Base-by-base conservation (phyloP, 306 rosid genomes). In the Quercus parvula region DNA sequence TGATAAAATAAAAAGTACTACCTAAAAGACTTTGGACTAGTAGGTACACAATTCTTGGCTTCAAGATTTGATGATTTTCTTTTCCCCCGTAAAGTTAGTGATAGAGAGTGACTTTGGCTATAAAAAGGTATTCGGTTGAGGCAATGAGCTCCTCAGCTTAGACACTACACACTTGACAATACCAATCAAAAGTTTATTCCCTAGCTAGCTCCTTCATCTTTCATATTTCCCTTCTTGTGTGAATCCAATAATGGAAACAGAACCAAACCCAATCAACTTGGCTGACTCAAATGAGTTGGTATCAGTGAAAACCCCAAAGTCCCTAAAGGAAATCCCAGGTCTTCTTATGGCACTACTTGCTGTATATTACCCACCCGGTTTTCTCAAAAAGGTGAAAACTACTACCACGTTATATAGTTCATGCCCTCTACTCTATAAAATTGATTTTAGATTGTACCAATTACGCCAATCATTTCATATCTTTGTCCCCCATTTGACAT, bases 331-430 rank as follows among this genome's bases (percentile, higher is more conserved):
- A 22, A 62, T 27, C 54, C 55, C 28, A 28, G 13, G 12, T 28
- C 75, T 59, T 75, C 27, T 77, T 58, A 63, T 73, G 31, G 59
- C 78, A 68, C 74, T 62, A 71, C 3, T 83, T 22, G 77, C 75
- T 52, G 63, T 54, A 56, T 69, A 54, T 68, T 91, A 85, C 78
- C 95, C 90, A 31, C 89, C 88, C 41, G 82, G 87, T 2, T 90
- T 94, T 56, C 19, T 78, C 46, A 82, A 69, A 74, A 88, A 86
- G 90, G 97, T 92, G 78, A 58, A 41, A 51, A 46, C 12, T 13
- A 4, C 7, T 44, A 3, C 19, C 54, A n/a, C 27, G 8, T 12
- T 8, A 28, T 3, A 5, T 15, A 9, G 12, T 10, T n/a, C 46
- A 15, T 35, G 19, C 25, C 7, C 19, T 12, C 2, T 38, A 38